Base-by-base conservation (phyloP, 2,329 filamentous ascomycete species). In the Tolypocladium amazonense region DNA sequence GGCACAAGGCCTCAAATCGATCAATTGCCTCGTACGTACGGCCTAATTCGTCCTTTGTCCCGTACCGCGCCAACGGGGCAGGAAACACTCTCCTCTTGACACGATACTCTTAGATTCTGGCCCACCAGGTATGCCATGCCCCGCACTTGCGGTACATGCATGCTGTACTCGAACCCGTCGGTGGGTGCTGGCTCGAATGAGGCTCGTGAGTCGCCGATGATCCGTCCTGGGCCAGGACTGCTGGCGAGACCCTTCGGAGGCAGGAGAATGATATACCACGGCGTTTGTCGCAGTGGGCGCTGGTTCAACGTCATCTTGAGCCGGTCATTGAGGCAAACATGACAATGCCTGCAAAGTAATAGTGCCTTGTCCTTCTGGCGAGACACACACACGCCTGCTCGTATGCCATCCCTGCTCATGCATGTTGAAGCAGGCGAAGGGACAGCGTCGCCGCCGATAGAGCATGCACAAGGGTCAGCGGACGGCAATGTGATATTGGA, bases 131-230 rank as follows among this genome's bases (percentile, higher is more conserved):
- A 20, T 15, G 20, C 54, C 56, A 57, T 20, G 59, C 56, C 60
- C 59, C 58, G 62, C 58, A 56, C 37, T 59, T 39, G 55, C 60
- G 38, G 55, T 27, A 7, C 18, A 23, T 25, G 9, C 15, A 41
- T 41, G 2, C 15, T 20, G 38, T 15, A n/a, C 39, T n/a, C 33
- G 33, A 8, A 2, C 33, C 11, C 33, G 33, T 35, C 33, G 23
- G 23, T 3, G n/a, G 43, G 52, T 60, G 59, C 52, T 33, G 39
- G 56, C 56, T 45, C 41, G 57, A 47, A 57, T 54, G 60, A 58
- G 60, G 50, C 56, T 61, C 53, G 33, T 58, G 47, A 33, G 43
- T 25, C 15, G 56, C 50, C 30, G 20, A 58, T 27, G 30, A 5
- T 15, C 14, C 47, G 33, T 25, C 43, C 33, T 50, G 27, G 23